Evolutionary conservation across 441 rosid genomes (phyloP), one percentile per base, ranked within the genome.

Genomic region (Gossypium laxum): DNA sequence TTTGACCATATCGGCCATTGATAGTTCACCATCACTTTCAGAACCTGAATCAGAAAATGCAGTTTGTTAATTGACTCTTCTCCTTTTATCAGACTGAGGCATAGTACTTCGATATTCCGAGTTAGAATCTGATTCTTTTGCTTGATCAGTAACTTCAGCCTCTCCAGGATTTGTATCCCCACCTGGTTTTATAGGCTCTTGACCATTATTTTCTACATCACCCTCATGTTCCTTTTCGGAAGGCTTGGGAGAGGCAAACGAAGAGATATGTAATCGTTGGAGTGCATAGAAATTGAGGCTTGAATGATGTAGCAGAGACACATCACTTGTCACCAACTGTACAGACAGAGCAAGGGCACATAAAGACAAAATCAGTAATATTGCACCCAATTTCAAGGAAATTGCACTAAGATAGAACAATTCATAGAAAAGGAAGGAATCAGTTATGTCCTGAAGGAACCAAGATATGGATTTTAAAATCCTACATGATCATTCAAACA

Each of bases 231-330:
- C 89, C 70, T 82, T 89, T 21, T 77, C 90, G 24, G 74, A 77
- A 8, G 81, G 52, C 78, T 90, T 93, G 69, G 89, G 86, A 30
- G 96, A 85, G 24, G 86, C 89, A 73, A 96, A 88, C 11, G 92
- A 87, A 66, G 87, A 82, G 71, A 88, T 81, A 64, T 92, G 89
- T 74, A 84, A 86, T 45, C 80, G 88, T 78, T 84, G 88, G 64
- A 82, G 79, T 17, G 72, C 76, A n/a, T 82, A 79, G 24, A 82
- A 72, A 77, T 75, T 78, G 41, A 58, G 26, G 41, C 84, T 79
- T 1, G 85, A 79, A 60, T 71, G 79, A 51, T 86, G 82, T 15
- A 82, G 75, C 57, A 74, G 68, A 41, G 83, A 78, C 65, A 79
- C 83, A 68, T 86, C 86, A 78, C 66, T 70, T n/a, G 80, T 59